These are phyloP conservation scores for Ceratocystis alfenasii DNA, from an alignment of 2,329 filamentous ascomycete genomes.

Conservation along the genomic window DNA sequence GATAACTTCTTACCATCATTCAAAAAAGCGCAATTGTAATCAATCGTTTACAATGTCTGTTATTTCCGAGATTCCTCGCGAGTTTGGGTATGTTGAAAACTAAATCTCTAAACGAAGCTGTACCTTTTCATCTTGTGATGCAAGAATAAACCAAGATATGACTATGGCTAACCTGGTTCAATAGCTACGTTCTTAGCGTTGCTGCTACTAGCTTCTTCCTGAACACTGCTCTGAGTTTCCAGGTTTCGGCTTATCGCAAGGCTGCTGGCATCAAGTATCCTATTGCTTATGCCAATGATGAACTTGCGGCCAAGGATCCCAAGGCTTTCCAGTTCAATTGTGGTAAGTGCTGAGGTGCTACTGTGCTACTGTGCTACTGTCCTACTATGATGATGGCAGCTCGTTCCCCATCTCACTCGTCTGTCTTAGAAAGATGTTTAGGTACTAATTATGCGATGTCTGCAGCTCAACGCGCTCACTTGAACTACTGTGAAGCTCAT, in stretches of 20 bases:
- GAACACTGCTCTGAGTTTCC: slow-evolving; percentile 40
- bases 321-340: slow-evolving; percentile 51
- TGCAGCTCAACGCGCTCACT: slow-evolving; percentile 47
- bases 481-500: slow-evolving; percentile 52
- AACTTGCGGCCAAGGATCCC: slow-evolving; percentile 43
- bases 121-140: background rate
- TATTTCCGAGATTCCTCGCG: slow-evolving; percentile 35
- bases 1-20: no score
- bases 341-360: slow-evolving; percentile 31
- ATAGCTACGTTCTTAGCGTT: slow-evolving; percentile 49
- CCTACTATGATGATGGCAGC: background rate
- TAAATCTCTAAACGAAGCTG: background rate
- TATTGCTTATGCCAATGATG: slow-evolving; percentile 42
- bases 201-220: slow-evolving; percentile 47
- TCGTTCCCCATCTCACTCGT: background rate
- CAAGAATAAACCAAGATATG: background rate
- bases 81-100: slow-evolving; percentile 38
- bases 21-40: no score
- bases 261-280: slow-evolving; percentile 45
- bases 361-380: background rate
- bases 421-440: background rate
- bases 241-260: slow-evolving; percentile 41
- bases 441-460: background rate
- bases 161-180: slow-evolving; percentile 12
- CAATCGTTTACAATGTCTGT: slow-evolving; percentile 33